Conservation (phyloP, 345 rosid genomes). For the Geranium brycei region DNA sequence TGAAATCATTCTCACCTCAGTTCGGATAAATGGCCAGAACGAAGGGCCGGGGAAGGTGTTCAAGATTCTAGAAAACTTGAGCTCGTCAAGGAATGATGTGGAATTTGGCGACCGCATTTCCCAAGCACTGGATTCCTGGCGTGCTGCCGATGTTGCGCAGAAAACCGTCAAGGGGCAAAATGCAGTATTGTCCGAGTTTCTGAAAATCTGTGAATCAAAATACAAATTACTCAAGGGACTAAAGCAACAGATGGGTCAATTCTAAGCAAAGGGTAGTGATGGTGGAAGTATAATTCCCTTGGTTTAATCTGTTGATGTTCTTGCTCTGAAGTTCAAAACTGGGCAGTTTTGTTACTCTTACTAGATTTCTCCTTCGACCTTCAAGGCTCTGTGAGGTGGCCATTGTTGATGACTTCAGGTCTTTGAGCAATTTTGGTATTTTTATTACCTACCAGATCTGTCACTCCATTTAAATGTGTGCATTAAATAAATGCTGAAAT, state of each 20-base stretch:
- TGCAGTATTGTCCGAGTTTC: slow-evolving; percentile 34
- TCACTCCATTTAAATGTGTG: background rate
- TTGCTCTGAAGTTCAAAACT: background rate
- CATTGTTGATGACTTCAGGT: too few relatives aligned
- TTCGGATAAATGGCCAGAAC: slow-evolving; percentile 24
- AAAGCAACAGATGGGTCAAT: slow-evolving; percentile 46
- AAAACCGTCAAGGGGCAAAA: slow-evolving; percentile 39
- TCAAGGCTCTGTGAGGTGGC: too few relatives aligned
- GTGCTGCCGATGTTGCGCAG: slow-evolving; percentile 37
- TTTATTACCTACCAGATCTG: too few relatives aligned
- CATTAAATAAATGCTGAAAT: slow-evolving; percentile 3
- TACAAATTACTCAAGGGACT: slow-evolving; percentile 35
- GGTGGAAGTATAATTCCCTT: too few relatives aligned
- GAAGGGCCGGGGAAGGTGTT: slow-evolving; percentile 66
- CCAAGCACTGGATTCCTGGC: slow-evolving; percentile 53
- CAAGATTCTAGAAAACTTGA: slow-evolving; percentile 31
- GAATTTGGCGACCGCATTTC: slow-evolving; percentile 51
- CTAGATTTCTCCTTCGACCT: background rate
- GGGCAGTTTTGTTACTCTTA: slow-evolving; percentile 3
- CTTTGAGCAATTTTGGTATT: too few relatives aligned
- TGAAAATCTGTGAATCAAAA: slow-evolving; percentile 54
- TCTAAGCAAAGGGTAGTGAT: slow-evolving; percentile 18
- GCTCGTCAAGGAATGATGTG: slow-evolving; percentile 26
- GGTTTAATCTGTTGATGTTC: background rate
- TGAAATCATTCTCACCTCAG: slow-evolving; percentile 35